Conservation (phyloP, 2,329 filamentous ascomycete genomes). For the Phialemonium atrogriseum region DNA sequence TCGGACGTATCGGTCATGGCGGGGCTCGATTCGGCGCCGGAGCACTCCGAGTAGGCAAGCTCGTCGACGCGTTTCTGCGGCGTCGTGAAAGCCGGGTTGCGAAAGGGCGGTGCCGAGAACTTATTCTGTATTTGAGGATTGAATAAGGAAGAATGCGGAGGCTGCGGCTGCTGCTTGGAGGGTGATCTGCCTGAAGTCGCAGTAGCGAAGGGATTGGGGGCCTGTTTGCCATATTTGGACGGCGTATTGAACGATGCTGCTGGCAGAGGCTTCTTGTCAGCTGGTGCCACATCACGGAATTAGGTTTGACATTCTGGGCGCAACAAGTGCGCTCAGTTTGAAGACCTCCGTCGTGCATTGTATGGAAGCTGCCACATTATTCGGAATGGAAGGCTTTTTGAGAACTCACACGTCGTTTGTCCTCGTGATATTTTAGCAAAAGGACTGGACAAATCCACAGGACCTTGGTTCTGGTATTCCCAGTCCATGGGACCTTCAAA, state of each 20-base stretch:
- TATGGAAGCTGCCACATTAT: no score
- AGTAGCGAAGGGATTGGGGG: constrained; percentile 17
- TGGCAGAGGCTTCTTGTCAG: constrained; percentile 5
- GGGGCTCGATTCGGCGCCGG: constrained; percentile 52
- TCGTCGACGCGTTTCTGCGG: constrained; percentile 51
- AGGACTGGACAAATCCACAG: constrained; percentile 52
- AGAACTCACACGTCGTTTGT: constrained; percentile 33
- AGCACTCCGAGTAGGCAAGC: constrained; percentile 44
- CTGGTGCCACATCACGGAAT: constrained; percentile 1
- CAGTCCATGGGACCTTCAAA: constrained; percentile 59
- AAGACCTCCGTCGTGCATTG: no score
- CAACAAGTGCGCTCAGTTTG: no score
- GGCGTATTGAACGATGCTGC: constrained; percentile 18
- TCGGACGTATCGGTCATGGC: constrained; percentile 50
- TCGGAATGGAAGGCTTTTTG: no score
- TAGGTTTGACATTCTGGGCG: no score
- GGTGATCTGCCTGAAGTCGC: constrained; percentile 12
- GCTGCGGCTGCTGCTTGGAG: constrained; percentile 23
- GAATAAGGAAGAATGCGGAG: constrained; percentile 37
- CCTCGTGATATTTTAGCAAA: constrained; percentile 45
- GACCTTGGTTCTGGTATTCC: constrained; percentile 52
- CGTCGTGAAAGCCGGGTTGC: constrained; percentile 57
- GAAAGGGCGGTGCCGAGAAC: constrained; percentile 43
- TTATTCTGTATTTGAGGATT: constrained; percentile 32
- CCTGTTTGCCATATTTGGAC: constrained; percentile 10